Percentiles rank a stretch among this genome's conserved stretches.
Evolutionary conservation across 1,284 basidiomycete genomes (phyloP).

Genomic region (Puccinia polysora): DNA sequence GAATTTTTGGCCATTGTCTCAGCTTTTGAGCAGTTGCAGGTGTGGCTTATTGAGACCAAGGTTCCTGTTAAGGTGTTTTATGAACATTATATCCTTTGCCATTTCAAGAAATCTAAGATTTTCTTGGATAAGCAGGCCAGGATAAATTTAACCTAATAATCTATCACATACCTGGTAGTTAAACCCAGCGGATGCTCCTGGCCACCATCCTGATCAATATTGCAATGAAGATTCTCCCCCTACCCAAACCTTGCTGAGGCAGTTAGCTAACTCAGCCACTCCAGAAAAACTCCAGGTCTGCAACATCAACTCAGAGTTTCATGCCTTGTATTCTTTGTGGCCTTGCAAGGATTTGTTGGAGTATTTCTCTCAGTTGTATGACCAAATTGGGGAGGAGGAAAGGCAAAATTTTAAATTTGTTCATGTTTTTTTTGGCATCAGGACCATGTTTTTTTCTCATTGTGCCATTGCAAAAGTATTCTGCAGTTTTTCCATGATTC

Average conservation of each 20-base stretch:
- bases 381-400: background rate
- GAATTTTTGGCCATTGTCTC: conserved; percentile 19
- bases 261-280: background rate
- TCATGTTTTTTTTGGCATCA: background rate
- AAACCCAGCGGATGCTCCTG: conserved; percentile 7
- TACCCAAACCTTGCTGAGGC: background rate
- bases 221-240: background rate
- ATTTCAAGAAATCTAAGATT: conserved; percentile 10
- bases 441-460: background rate
- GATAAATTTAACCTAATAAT: conserved; percentile 14
- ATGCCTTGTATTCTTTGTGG: background rate
- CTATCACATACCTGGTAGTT: background rate
- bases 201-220: background rate
- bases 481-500: background rate
- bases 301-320: background rate
- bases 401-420: background rate
- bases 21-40: conserved; percentile 19
- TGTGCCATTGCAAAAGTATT: background rate
- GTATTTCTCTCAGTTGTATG: background rate
- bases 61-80: conserved; percentile 14
- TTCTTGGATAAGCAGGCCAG: conserved; percentile 9
- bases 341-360: background rate
- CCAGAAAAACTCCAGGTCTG: background rate
- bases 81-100: conserved; percentile 17
- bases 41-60: conserved; percentile 13